These are phyloP conservation scores for Trypanosoma theileri DNA, from an alignment of 208 protist species.

Conservation along the genomic window DNA sequence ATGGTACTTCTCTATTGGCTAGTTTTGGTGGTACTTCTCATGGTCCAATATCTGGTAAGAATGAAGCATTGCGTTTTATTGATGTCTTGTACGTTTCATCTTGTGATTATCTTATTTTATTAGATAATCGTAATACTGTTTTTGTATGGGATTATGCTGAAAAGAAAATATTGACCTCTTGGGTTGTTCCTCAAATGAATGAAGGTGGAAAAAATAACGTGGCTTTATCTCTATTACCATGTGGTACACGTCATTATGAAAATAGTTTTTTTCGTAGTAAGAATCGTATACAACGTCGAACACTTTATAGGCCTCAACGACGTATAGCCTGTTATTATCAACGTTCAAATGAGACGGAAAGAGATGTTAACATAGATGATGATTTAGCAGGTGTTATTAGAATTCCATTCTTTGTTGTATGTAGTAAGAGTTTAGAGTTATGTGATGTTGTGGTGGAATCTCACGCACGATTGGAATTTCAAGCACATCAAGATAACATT, in stretches of 20 bases:
- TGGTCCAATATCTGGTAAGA: not conserved
- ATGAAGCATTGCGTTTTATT: conserved; percentile 41
- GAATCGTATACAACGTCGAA: not conserved
- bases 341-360: not conserved
- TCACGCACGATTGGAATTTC: conserved; percentile 18
- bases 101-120: conserved; percentile 36
- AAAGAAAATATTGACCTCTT: conserved; percentile 28
- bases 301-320: not conserved
- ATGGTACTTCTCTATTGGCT: not conserved
- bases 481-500: conserved; percentile 31
- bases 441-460: conserved; percentile 27
- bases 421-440: conserved; percentile 22
- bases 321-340: not conserved
- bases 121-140: conserved; percentile 47
- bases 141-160: conserved; percentile 42
- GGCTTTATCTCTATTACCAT: conserved; percentile 23
- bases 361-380: not conserved
- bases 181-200: conserved; percentile 8
- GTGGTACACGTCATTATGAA: conserved; percentile 29
- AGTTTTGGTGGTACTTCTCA: not conserved
- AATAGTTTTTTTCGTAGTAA: not conserved
- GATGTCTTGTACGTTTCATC: conserved; percentile 36
- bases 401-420: conserved; percentile 41
- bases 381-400: not conserved
- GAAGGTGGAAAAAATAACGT: conserved; percentile 15